Base-by-base conservation (phyloP, 2,329 filamentous ascomycete species). In the Aschersonia sp. region DNA sequence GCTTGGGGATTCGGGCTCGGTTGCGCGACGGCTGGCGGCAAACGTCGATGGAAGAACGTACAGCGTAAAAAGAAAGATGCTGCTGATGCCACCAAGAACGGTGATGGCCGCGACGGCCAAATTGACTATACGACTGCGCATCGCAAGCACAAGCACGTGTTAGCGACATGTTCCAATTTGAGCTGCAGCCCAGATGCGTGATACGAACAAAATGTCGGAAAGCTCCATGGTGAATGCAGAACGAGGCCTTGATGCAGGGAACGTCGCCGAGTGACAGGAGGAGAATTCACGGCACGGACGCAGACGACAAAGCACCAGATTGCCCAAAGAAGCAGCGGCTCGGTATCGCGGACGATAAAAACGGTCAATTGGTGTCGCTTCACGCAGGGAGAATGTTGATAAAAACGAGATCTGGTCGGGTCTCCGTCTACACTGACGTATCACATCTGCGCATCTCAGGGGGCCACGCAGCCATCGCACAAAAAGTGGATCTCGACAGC, bases 71-170 rank as follows among this genome's bases (percentile, higher is more conserved):
- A 69, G 61, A 62, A 85, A 85, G 69, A 89, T 81, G 61, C 86
- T 80, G 53, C 73, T 74, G 60, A 89, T 74, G 58, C 89, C 91
- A 55, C 89, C 91, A 45, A 95, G 73, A 45, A 94, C 72, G 80
- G 95, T 94, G 56, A 95, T 77, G 56, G 83, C 83, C 59, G 83
- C 92, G 54, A 94, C 82, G 59, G 73, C 86, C 66, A 98, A 74
- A 76, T 98, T 98, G 65, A 94, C 86, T 62, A 97, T 80, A 62
- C 92, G 92, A 72, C 92, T 97, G 64, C 5, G 28, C 10, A n/a
- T 6, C 6, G 5, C 28, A 5, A 44, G 29, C 9, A 31, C 2
- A 28, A 9, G 40, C 7, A 29, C 12, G 30, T 32, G 40, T 40
- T 32, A 32, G 43, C 30, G 43, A 31, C 43, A 30, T 7, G 40